phyloP scores from a whole-genome alignment of 345 rosid genomes.

The Populus euphratica region DNA sequence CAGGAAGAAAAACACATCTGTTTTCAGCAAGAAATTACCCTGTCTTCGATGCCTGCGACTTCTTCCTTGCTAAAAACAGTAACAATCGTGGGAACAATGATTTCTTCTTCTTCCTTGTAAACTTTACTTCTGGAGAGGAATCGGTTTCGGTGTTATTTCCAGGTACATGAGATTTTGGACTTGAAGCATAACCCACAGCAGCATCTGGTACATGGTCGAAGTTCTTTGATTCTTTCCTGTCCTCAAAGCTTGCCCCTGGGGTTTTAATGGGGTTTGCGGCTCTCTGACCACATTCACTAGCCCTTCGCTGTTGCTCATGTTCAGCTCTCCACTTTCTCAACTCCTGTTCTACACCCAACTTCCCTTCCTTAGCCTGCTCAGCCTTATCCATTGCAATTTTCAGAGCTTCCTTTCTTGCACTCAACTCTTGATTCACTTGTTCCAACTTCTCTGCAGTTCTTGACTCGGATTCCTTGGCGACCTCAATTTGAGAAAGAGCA shows the following conservation, averaged over 20 bases:
- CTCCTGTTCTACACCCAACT: conserved; percentile 77
- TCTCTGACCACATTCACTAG: conserved; percentile 40
- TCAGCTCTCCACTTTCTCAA: conserved; percentile 86
- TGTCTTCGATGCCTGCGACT: conserved; percentile 44
- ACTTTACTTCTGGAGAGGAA: conserved; percentile 33
- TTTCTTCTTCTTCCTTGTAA: conserved; percentile 68
- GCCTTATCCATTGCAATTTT: conserved; percentile 69
- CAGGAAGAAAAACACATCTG: not conserved
- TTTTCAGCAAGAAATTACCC: conserved; percentile 11
- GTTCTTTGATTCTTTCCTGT: conserved; percentile 32
- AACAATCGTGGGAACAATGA: conserved; percentile 68
- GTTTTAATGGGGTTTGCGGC: conserved; percentile 17
- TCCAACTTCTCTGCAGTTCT: conserved; percentile 54
- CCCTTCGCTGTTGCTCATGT: conserved; percentile 60
- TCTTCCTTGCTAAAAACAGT: conserved; percentile 60
- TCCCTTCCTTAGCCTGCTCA: conserved; percentile 84
- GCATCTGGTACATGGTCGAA: conserved; percentile 14
- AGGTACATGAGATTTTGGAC: conserved; percentile 27
- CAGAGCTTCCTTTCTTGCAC: conserved; percentile 49
- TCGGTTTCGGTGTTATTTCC: conserved; percentile 27
- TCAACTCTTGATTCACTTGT: conserved; percentile 57
- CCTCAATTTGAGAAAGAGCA: conserved; percentile 65
- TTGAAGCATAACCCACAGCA: conserved; percentile 12
- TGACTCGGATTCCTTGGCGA: conserved; percentile 65
- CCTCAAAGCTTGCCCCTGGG: conserved; percentile 38